Evolutionary conservation across 352 stramenopile genomes (phyloP).

Genomic region (Elongisporangium undulatum): DNA sequence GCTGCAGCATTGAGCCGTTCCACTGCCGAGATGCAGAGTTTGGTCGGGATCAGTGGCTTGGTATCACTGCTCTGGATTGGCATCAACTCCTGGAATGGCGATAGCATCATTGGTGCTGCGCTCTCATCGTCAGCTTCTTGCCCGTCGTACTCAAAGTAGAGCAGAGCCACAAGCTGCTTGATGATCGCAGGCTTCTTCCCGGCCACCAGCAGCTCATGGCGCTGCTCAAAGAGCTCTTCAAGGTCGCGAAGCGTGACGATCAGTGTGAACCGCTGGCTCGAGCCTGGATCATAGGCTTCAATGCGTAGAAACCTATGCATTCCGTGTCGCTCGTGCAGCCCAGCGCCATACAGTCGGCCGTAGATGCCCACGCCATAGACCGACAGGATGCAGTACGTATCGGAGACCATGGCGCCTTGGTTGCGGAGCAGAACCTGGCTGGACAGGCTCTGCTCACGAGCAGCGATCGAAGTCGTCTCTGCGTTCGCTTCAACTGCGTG

Average conservation of each 20-base stretch:
- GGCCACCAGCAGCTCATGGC: conserved; percentile 34
- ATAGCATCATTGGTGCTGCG: not conserved
- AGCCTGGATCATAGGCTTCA: conserved; percentile 47
- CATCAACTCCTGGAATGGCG: not conserved
- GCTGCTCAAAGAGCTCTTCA: conserved; percentile 41
- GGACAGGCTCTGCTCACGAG: conserved; percentile 6
- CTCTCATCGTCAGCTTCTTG: conserved; percentile 1
- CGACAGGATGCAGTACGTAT: conserved; percentile 55
- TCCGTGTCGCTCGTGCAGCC: conserved; percentile 25
- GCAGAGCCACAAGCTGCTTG: conserved; percentile 39
- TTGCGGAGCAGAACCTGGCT: conserved; percentile 36
- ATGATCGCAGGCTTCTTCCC: conserved; percentile 53
- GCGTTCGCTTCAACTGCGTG: not conserved
- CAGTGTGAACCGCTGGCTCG: conserved; percentile 23
- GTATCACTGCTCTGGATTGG: not conserved
- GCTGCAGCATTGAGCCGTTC: conserved; percentile 40
- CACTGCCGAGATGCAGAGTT: conserved; percentile 35
- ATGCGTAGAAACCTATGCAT: conserved; percentile 33
- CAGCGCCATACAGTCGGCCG: conserved; percentile 46
- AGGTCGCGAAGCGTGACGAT: conserved; percentile 48
- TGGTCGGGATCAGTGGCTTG: conserved; percentile 6
- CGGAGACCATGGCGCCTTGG: conserved; percentile 49
- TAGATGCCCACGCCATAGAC: conserved; percentile 55
- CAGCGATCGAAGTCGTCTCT: not conserved
- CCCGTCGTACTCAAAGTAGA: conserved; percentile 59